These are phyloP conservation scores for Rhodotorula toruloides DNA, from an alignment of 768 basidiomycete species.

Conservation along the genomic window DNA sequence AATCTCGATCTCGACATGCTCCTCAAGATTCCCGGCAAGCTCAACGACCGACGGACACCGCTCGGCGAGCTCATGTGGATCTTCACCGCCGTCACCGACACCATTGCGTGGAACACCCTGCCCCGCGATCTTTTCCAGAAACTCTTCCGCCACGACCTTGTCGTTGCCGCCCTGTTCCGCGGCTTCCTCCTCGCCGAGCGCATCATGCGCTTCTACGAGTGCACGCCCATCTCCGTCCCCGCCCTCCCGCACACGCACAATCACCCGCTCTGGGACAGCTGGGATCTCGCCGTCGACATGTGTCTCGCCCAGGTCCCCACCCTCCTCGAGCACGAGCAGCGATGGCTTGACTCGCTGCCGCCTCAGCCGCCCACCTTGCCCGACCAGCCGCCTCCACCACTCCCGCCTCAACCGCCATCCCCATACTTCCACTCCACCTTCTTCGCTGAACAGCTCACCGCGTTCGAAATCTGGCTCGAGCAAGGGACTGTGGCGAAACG, in stretches of 20 bases:
- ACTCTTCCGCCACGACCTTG: constrained; percentile 86
- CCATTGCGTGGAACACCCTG: constrained; percentile 98
- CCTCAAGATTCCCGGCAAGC: constrained; percentile 88
- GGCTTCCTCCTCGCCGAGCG: constrained; percentile 96
- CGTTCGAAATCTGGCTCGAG: constrained; percentile 97
- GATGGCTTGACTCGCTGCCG: constrained; percentile 44
- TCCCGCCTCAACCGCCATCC: constrained; percentile 55
- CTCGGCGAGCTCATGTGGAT: constrained; percentile 99
- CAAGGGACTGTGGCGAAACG: constrained; percentile 61
- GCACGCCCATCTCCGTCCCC: constrained; percentile 89
- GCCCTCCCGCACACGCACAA: constrained; percentile 92
- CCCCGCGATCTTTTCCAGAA: constrained; percentile 87
- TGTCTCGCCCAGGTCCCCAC: constrained; percentile 90
- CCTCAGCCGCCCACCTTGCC: constrained; percentile 41
- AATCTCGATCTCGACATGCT: constrained; percentile 82
- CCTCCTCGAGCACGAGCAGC: constrained; percentile 53
- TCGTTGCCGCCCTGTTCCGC: constrained; percentile 92
- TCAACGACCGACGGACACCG: constrained; percentile 92
- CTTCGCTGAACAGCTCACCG: constrained; percentile 91
- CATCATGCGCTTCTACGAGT: constrained; percentile 96
- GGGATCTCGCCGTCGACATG: constrained; percentile 94
- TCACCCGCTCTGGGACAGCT: constrained; percentile 90
- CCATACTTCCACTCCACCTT: constrained; percentile 80
- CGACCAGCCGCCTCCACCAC: constrained; percentile 35
- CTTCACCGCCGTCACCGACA: constrained; percentile 97